A percentile compares a stretch with the other conserved stretches of the same genome.
Evolutionary conservation across 2,329 filamentous ascomycete genomes (phyloP).

Genomic region (Hypoxylon sp.): DNA sequence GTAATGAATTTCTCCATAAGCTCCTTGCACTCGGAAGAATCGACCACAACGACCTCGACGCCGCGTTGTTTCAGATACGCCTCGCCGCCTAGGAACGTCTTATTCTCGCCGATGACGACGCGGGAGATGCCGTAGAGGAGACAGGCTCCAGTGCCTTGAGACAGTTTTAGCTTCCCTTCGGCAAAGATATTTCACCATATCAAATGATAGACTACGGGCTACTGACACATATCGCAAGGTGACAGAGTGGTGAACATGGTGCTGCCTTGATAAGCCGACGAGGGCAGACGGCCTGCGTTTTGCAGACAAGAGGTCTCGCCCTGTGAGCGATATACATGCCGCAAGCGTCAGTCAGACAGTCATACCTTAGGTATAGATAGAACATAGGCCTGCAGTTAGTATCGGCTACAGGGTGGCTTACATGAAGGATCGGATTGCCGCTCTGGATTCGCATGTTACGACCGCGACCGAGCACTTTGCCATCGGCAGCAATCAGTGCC

Average conservation of each 20-base stretch:
- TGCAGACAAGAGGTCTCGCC: conserved; percentile 82
- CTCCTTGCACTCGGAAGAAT: conserved; percentile 72
- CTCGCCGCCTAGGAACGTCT: conserved; percentile 79
- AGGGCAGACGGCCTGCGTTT: conserved; percentile 77
- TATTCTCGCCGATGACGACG: conserved; percentile 83
- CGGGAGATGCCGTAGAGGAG: conserved; percentile 79
- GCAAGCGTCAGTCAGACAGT: background rate
- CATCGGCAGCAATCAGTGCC: conserved; percentile 73
- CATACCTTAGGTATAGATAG: too few relatives aligned
- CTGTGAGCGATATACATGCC: conserved; percentile 53
- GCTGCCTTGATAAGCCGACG: conserved; percentile 73
- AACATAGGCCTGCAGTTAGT: background rate
- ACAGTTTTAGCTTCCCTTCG: background rate
- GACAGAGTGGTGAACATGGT: conserved; percentile 89
- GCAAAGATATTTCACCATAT: background rate
- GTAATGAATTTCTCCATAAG: conserved; percentile 79
- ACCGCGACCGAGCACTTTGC: conserved; percentile 76
- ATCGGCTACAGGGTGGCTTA: conserved; percentile 53
- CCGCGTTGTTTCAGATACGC: conserved; percentile 74
- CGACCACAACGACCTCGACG: conserved; percentile 78
- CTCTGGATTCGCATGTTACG: conserved; percentile 83
- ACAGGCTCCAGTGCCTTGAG: conserved; percentile 74
- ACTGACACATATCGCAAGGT: conserved; percentile 80
- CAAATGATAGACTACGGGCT: background rate
- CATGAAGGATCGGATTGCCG: conserved; percentile 77